These are phyloP conservation scores for Teunomyces cretensis DNA, from an alignment of 805 yeast species.

Conservation along the genomic window DNA sequence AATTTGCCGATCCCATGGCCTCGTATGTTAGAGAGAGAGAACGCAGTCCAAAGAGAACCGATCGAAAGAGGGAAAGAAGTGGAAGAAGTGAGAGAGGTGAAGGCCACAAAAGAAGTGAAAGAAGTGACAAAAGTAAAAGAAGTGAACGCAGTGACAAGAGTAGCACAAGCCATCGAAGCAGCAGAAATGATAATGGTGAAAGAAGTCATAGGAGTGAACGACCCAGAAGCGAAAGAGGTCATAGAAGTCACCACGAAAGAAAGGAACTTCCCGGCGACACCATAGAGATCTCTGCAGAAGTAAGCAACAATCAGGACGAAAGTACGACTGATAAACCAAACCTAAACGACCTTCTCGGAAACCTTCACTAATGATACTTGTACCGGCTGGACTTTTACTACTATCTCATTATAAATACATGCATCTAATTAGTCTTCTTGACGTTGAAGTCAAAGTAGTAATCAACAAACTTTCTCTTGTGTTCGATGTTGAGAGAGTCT, in stretches of 20 bases:
- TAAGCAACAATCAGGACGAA: not conserved
- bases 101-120: slow-evolving; percentile 1
- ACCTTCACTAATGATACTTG: not conserved
- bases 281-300: no score
- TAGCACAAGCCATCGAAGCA: no score
- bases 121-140: not conserved
- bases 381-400: slow-evolving; percentile 1
- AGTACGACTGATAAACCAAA: not conserved
- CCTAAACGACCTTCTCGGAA: not conserved
- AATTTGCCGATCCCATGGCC: slow-evolving; percentile 36
- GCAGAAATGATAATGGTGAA: slow-evolving; percentile 1
- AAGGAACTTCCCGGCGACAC: no score
- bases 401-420: not conserved
- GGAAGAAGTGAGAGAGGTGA: not conserved
- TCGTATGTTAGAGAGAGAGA: slow-evolving; percentile 21
- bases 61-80: slow-evolving; percentile 2
- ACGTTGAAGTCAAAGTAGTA: slow-evolving; percentile 9
- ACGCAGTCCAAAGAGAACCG: slow-evolving; percentile 27
- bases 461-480: slow-evolving; percentile 28
- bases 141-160: not conserved
- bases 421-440: slow-evolving; percentile 3
- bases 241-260: no score
- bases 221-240: not conserved
- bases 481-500: slow-evolving; percentile 24
- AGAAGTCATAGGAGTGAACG: slow-evolving; percentile 4